Conservation (phyloP, 768 basidiomycete genomes). For the Pulveroboletus ravenelii region DNA sequence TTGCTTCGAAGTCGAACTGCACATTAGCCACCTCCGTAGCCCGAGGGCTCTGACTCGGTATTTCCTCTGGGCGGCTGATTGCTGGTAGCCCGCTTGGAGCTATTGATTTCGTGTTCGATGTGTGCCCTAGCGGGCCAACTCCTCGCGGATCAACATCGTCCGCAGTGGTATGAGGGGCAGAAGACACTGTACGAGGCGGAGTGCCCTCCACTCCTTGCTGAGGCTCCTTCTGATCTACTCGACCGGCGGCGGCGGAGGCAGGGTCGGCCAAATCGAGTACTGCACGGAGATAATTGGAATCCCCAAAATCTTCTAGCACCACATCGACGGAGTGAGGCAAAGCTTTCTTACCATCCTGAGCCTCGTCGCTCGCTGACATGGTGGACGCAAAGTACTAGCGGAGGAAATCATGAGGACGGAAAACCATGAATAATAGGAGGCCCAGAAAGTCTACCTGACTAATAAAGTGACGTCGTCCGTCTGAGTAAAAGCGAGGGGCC, state of each 20-base stretch:
- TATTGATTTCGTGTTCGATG: constrained; percentile 14
- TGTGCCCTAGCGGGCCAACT: constrained; percentile 26
- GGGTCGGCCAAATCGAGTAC: constrained; percentile 6
- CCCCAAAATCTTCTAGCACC: constrained; percentile 3
- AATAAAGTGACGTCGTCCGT: not conserved
- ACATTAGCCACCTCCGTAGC: constrained; percentile 12
- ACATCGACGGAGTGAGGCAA: not conserved
- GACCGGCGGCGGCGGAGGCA: not conserved
- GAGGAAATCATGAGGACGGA: not conserved
- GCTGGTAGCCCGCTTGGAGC: constrained; percentile 3
- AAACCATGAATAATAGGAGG: not conserved
- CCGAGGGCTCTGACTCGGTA: not conserved
- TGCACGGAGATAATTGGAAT: constrained; percentile 1
- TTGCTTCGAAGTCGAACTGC: constrained; percentile 32
- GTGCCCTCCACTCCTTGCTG: not conserved
- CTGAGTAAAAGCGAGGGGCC: too few species aligned
- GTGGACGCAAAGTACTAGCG: not conserved
- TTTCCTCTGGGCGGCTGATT: not conserved
- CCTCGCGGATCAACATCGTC: constrained; percentile 55
- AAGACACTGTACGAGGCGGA: constrained; percentile 29
- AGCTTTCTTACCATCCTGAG: not conserved
- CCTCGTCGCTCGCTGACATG: constrained; percentile 7
- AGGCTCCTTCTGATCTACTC: not conserved
- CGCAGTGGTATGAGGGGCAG: too few species aligned
- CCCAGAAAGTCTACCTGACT: constrained; percentile 6